Evolutionary conservation across 2,329 filamentous ascomycete species (phyloP), one percentile per base, ranked within the genome.

Genomic region (Colletotrichum kahawae): DNA sequence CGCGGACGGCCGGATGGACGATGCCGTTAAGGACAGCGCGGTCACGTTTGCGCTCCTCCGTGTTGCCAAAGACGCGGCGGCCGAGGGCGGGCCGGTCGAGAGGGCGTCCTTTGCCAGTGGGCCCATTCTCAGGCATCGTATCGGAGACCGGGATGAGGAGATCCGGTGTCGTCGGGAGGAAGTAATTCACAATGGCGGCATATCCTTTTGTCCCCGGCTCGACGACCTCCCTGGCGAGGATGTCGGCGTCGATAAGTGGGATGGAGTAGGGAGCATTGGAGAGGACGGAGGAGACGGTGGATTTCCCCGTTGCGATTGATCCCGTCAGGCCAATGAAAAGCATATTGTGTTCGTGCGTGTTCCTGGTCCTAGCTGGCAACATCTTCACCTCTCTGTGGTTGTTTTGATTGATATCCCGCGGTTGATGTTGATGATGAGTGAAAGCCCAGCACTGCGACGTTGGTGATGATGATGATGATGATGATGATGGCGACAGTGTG

Each of bases 231-330:
- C 96, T 95, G 63, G 97, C 96, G 76, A 98, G 90, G 71, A 97
- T 86, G 87, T 99, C 97, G 82, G 97, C 96, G 82, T 99, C 97
- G 87, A 99, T 93, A 79, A 99, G 90, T 80, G 97, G 96, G 76
- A 99, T 90, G 76, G 91, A 93, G 88, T 98, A 94, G 0, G 96
- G 97, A 7, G 94, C 88, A 6, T 91, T 89, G 66, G 94, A 92
- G 80, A 99, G 94, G 79, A 98, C 90, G 51, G 90, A 89, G 33
- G 97, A 98, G 70, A 98, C 95, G 78, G 96, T 99, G 60, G 96
- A 98, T 90, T 99, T 99, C 83, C 97, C 97, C 7, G 97, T 99
- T 76, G 97, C 97, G 82, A 99, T 98, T 76, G 96, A 98, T 83
- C 97, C 97, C 10, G 97, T 99, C 31, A 99, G 92, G 72, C 97